Evolutionary conservation across 805 yeast genomes (phyloP).

Genomic region (Scheffersomyces spartinae): DNA sequence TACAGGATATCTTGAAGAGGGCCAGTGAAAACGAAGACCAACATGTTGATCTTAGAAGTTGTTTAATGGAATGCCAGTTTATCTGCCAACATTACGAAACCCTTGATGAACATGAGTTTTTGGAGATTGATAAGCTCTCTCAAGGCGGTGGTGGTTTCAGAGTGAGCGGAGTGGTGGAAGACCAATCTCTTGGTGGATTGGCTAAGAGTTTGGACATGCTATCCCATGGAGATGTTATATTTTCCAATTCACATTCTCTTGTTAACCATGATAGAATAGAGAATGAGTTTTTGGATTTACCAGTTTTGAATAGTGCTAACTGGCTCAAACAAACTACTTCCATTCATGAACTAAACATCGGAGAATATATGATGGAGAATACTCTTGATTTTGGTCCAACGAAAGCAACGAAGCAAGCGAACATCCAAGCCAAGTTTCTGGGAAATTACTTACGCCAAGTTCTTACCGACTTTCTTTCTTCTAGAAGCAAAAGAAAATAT

Average conservation of each 20-base stretch:
- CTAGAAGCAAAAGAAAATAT: no score
- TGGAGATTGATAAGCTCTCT: no score
- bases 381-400: no score
- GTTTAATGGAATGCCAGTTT: conserved; percentile 34
- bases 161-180: neutral
- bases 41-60: conserved; percentile 35
- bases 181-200: conserved; percentile 1
- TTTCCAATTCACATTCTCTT: conserved; percentile 13
- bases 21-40: no score
- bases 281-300: conserved; percentile 27
- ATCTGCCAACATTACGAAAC: conserved; percentile 12
- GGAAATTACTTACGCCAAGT: no score
- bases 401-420: no score
- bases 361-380: conserved; percentile 7
- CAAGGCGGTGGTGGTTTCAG: no score
- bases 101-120: neutral
- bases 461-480: no score
- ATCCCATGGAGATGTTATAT: conserved; percentile 20
- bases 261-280: conserved; percentile 12
- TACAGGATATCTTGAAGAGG: conserved; percentile 19
- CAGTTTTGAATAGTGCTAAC: conserved; percentile 19
- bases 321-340: conserved; percentile 15
- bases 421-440: no score
- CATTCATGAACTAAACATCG: conserved; percentile 29
- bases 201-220: conserved; percentile 10